A percentile compares a stretch with the other conserved stretches of the same genome.
Conservation (phyloP, 768 basidiomycete genomes). For the Rhodotorula babjevae region DNA sequence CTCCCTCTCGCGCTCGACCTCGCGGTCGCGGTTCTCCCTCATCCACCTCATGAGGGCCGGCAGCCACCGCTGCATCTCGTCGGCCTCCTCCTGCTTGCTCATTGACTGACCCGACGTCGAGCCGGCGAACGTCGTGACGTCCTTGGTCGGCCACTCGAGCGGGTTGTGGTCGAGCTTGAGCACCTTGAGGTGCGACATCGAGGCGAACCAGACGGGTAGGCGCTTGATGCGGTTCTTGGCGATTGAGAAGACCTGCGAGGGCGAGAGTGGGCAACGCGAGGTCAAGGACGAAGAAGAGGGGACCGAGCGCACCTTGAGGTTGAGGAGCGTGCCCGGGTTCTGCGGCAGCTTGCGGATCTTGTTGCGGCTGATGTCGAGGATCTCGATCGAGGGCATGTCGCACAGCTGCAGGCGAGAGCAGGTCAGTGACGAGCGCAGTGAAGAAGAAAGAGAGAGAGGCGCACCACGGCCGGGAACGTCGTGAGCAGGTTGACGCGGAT, state of each 20-base stretch:
- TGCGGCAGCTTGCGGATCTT: conserved; percentile 74
- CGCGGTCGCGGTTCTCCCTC: conserved; percentile 17
- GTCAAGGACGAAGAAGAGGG: no score
- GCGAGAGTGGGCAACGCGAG: not conserved
- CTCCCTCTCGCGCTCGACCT: conserved; percentile 22
- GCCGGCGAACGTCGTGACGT: conserved; percentile 45
- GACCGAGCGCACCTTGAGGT: conserved; percentile 60
- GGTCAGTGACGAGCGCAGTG: not conserved
- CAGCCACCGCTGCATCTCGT: conserved; percentile 68
- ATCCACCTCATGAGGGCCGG: conserved; percentile 26
- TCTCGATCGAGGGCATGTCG: conserved; percentile 78
- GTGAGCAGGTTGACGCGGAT: conserved; percentile 77
- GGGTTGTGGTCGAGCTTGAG: conserved; percentile 88
- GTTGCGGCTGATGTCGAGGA: conserved; percentile 89
- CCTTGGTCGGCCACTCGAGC: conserved; percentile 80
- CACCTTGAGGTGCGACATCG: conserved; percentile 67
- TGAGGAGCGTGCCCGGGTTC: conserved; percentile 69
- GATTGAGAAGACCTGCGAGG: conserved; percentile 71
- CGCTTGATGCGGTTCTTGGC: conserved; percentile 75
- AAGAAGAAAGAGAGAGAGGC: conserved; percentile 45
- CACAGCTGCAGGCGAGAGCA: conserved; percentile 58
- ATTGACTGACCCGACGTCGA: conserved; percentile 9
- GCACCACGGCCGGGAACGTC: conserved; percentile 77
- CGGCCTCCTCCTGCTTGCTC: conserved; percentile 52
- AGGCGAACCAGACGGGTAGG: conserved; percentile 70